Base-by-base conservation (phyloP, 306 rosid species). In the Cicer bijugum region DNA sequence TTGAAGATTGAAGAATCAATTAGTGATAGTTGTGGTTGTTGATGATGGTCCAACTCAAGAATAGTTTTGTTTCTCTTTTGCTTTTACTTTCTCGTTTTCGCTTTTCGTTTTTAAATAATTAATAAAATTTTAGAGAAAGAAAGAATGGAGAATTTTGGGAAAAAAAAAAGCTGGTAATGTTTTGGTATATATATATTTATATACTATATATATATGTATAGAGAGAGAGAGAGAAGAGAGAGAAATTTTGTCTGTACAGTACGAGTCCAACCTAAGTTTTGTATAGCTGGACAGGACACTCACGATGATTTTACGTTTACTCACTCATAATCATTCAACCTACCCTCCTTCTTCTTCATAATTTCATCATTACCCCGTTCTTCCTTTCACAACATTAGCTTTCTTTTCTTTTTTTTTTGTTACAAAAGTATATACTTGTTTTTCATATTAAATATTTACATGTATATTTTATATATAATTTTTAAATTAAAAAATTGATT, bases 251-350 rank as follows among this genome's bases (percentile, higher is more conserved):
- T 67, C 78, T 2, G 44, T 65, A 14, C 67, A 75, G 44, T 65
- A 14, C 67, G 77, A 82, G 87, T 87, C 84, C 79, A 78, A 81
- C 14, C 84, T 78, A 87, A 85, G 81, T 68, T 67, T 60, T 77
- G 82, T 65, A 44, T 52, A 80, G 89, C 87, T 85, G 85, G 85
- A 82, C 64, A 12, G n/a, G 52, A 11, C 52, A 46, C n/a, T 46
- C 75, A 74, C 79, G 83, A 80, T 69, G 67, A 66, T 75, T 14
- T 39, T 46, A 28, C 35, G 35, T 28, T 28, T 28, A 28, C 35
- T 28, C 4, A 28, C 35, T 28, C 35, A 28, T 28, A 28, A 28
- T 28, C 35, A 28, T 28, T 28, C 35, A 28, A 28, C 35, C 15
- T 46, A 7, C 82, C 80, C 85, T 53, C 66, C 11, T 0, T 68